Conservation (phyloP, 768 basidiomycete species). For the Mrakia frigida region DNA sequence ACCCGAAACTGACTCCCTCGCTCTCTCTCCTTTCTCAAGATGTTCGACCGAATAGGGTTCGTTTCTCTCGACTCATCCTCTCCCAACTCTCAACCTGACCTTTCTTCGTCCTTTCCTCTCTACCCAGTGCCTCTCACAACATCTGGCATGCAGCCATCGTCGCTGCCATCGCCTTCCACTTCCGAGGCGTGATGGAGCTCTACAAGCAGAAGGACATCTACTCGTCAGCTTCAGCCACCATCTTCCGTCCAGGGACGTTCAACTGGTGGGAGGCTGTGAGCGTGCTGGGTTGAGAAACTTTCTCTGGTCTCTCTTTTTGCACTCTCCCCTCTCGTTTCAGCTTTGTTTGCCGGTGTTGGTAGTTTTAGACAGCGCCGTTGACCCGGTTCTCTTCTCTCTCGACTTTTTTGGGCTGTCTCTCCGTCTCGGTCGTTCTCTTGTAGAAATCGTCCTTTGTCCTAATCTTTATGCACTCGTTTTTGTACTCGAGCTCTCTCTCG, state of each 20-base stretch:
- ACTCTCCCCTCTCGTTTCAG: too few species aligned
- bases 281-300: background rate
- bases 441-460: too few species aligned
- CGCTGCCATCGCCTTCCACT: conserved; percentile 23
- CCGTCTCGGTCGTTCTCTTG: too few species aligned
- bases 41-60: background rate
- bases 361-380: background rate
- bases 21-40: background rate
- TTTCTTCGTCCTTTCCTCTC: background rate
- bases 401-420: too few species aligned
- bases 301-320: too few species aligned
- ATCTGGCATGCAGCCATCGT: conserved; percentile 28
- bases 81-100: background rate
- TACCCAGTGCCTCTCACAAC: conserved; percentile 15
- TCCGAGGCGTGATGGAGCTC: conserved; percentile 18
- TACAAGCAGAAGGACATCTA: conserved; percentile 13
- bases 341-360: background rate
- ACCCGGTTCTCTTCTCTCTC: background rate
- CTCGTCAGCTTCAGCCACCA: background rate
- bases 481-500: too few species aligned
- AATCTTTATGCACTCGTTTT: too few species aligned
- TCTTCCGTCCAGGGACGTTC: background rate
- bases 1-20: background rate
- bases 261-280: background rate
- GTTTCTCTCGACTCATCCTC: background rate